Percentiles rank a stretch among this genome's conserved stretches.
These are phyloP conservation scores for Handroanthus guayacan DNA, from an alignment of 257 asterid species.

Conservation along the genomic window DNA sequence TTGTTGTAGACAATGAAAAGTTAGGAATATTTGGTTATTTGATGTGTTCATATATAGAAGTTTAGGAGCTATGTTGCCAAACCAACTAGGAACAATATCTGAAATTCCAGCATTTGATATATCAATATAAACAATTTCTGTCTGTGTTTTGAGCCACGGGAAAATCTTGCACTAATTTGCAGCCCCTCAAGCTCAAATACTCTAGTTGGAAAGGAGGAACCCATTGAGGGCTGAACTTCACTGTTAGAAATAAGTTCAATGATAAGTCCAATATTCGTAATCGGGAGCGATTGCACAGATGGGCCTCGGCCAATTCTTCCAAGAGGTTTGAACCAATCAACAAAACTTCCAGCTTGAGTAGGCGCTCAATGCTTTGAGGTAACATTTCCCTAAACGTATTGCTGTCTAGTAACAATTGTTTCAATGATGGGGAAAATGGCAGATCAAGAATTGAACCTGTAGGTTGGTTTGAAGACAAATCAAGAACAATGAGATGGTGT, in stretches of 20 bases:
- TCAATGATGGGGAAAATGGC: too few relatives aligned
- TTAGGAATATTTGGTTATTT: too few relatives aligned
- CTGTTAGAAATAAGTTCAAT: neutral
- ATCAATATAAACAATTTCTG: neutral
- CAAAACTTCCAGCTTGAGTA: conserved; percentile 21
- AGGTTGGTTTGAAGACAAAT: neutral
- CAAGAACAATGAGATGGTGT: neutral
- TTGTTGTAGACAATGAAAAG: too few relatives aligned
- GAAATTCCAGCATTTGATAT: conserved; percentile 24
- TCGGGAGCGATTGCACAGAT: too few relatives aligned
- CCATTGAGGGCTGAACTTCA: conserved; percentile 10
- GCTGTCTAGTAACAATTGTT: too few relatives aligned
- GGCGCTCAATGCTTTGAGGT: neutral
- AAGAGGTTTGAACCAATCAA: conserved; percentile 15
- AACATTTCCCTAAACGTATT: conserved; percentile 18
- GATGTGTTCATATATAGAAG: neutral
- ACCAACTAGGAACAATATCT: conserved; percentile 21
- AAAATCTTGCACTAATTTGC: conserved; percentile 24
- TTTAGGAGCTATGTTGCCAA: neutral
- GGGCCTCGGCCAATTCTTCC: too few relatives aligned
- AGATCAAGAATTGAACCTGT: neutral
- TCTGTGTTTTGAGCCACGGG: conserved; percentile 39
- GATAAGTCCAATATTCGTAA: too few relatives aligned
- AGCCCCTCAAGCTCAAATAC: neutral
- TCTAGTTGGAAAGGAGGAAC: conserved; percentile 7